phyloP scores from a whole-genome alignment of 2,329 filamentous ascomycete genomes.

The Talaromyces albobiverticillius region DNA sequence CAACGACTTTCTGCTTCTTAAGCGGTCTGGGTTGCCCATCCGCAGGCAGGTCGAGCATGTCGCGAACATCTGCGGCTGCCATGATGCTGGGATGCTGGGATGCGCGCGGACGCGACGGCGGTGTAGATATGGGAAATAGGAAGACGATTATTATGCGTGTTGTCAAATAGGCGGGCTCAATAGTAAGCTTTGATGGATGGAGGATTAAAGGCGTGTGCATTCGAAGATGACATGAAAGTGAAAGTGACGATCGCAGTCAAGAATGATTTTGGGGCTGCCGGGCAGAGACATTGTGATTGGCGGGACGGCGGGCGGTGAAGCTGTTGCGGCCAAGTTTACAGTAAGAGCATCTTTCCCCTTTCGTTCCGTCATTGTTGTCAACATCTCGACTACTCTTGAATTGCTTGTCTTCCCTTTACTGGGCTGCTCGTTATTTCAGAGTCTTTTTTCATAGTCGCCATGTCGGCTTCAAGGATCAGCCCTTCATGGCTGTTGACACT shows the following conservation, averaged over 20 bases:
- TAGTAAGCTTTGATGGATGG: neutral
- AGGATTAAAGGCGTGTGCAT: neutral
- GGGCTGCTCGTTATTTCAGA: neutral
- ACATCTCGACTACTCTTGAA: slow-evolving; percentile 9
- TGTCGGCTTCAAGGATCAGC: slow-evolving; percentile 35
- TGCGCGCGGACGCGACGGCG: slow-evolving; percentile 15
- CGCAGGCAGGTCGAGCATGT: slow-evolving; percentile 76
- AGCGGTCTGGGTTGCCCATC: slow-evolving; percentile 59
- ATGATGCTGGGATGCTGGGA: too few species aligned
- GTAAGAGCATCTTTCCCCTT: slow-evolving; percentile 14
- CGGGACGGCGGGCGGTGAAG: neutral
- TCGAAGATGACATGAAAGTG: neutral
- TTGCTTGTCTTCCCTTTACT: neutral
- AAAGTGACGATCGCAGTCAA: neutral
- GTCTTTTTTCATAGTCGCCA: slow-evolving; percentile 18
- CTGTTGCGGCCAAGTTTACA: slow-evolving; percentile 18
- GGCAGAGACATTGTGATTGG: neutral
- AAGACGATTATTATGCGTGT: neutral
- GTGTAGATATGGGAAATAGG: neutral
- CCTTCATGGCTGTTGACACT: slow-evolving; percentile 40
- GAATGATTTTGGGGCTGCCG: too few species aligned
- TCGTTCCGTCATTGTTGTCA: slow-evolving; percentile 10
- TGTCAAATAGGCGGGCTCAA: neutral
- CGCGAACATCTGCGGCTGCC: slow-evolving; percentile 78
- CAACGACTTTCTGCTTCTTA: slow-evolving; percentile 72